These are phyloP conservation scores for Orychophragmus violaceus DNA, from an alignment of 345 rosid genomes.

Conservation along the genomic window DNA sequence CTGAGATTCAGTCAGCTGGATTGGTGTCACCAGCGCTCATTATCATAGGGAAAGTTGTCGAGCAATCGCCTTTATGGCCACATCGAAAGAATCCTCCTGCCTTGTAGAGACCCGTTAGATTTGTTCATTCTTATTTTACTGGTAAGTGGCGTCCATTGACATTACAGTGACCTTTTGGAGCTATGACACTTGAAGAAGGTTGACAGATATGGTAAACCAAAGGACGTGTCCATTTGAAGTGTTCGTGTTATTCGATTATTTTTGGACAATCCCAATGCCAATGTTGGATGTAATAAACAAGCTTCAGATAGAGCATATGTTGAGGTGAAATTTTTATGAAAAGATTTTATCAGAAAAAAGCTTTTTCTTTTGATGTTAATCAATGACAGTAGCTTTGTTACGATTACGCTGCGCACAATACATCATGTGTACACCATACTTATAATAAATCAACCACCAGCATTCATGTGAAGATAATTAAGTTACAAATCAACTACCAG, in stretches of 20 bases:
- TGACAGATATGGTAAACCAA: constrained; percentile 5
- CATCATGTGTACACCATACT: too few species aligned
- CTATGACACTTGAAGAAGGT: constrained; percentile 13
- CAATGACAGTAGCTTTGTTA: too few species aligned
- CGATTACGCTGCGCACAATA: too few species aligned
- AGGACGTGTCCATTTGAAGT: background rate
- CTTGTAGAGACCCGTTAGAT: constrained; percentile 37
- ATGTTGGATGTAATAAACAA: constrained; percentile 5
- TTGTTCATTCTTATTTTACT: background rate
- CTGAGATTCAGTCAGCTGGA: constrained; percentile 47
- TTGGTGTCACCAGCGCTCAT: constrained; percentile 80
- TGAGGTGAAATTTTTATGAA: too few species aligned
- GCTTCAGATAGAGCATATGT: too few species aligned
- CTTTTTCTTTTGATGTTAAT: too few species aligned
- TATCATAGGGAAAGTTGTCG: constrained; percentile 79
- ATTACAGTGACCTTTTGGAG: constrained; percentile 1
- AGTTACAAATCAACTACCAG: too few species aligned
- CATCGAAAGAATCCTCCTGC: constrained; percentile 31
- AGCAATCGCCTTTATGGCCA: constrained; percentile 84
- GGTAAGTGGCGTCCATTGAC: constrained; percentile 2
- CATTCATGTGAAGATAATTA: too few species aligned
- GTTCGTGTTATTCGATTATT: background rate
- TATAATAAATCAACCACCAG: too few species aligned
- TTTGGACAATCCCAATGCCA: background rate
- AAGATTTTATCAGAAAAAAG: too few species aligned